Conservation (phyloP, 2,329 filamentous ascomycete genomes). For the Fusarium napiforme region DNA sequence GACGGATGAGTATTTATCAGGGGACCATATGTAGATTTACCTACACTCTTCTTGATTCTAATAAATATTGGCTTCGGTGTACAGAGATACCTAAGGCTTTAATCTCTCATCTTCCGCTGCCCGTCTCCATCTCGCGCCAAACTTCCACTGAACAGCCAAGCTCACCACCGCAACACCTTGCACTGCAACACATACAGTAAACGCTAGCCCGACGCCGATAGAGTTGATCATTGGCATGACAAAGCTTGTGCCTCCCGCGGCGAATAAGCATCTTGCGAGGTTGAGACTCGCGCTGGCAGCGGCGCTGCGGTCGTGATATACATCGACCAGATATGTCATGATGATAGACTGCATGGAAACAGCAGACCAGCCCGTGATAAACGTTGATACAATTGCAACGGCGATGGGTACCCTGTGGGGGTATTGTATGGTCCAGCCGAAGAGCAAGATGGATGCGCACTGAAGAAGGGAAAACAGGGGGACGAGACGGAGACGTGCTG, state of each 20-base stretch:
- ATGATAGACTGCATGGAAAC: slow-evolving; percentile 60
- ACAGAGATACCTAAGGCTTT: accelerated
- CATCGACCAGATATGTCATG: slow-evolving; percentile 64
- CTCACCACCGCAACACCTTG: slow-evolving; percentile 56
- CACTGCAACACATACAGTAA: slow-evolving; percentile 57
- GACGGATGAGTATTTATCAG: accelerated
- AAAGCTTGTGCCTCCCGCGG: slow-evolving; percentile 61
- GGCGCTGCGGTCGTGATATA: slow-evolving; percentile 61
- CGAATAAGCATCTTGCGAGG: slow-evolving; percentile 62
- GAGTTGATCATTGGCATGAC: slow-evolving; percentile 61
- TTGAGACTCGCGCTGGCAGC: slow-evolving; percentile 66
- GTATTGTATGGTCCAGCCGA: slow-evolving; percentile 65
- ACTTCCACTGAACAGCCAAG: neutral
- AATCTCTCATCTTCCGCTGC: too few relatives aligned
- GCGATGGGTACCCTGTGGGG: too few relatives aligned
- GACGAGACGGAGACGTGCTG: slow-evolving; percentile 61
- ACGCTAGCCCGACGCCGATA: slow-evolving; percentile 58
- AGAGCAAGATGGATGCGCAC: slow-evolving; percentile 58
- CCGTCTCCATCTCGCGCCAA: neutral
- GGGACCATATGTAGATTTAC: accelerated
- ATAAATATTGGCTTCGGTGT: accelerated
- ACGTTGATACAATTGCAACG: slow-evolving; percentile 61
- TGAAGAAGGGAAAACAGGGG: slow-evolving; percentile 58
- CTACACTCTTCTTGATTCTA: accelerated
- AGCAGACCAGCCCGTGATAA: slow-evolving; percentile 63